Conservation (phyloP, 306 rosid genomes). For the Begonia masoniana region DNA sequence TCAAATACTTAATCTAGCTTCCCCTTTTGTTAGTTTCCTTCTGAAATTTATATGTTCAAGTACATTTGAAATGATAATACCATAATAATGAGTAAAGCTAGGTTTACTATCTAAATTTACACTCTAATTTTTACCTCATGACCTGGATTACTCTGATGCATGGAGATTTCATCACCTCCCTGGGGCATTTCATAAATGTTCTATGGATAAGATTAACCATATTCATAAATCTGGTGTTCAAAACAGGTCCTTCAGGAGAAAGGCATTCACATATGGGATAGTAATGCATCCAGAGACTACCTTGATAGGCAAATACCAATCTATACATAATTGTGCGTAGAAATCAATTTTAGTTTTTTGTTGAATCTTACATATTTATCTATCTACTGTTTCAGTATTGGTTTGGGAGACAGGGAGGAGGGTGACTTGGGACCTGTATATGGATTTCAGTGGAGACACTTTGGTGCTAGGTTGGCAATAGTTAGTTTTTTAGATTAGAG, state of each 20-base stretch:
- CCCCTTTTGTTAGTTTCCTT: not conserved
- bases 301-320: constrained; percentile 64
- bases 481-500: not conserved
- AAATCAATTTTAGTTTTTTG: not conserved
- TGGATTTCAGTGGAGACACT: constrained; percentile 98
- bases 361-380: constrained; percentile 1
- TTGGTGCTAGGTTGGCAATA: constrained; percentile 71
- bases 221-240: too few species aligned
- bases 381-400: constrained; percentile 38
- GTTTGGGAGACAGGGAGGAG: constrained; percentile 74
- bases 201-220: too few species aligned
- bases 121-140: too few species aligned
- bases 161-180: too few species aligned
- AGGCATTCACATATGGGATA: constrained; percentile 88
- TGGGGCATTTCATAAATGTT: too few species aligned
- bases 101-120: too few species aligned
- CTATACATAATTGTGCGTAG: too few species aligned
- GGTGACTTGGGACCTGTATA: constrained; percentile 97
- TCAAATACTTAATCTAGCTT: not conserved
- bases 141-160: too few species aligned
- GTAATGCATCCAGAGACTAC: constrained; percentile 90
- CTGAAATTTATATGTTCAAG: too few species aligned
- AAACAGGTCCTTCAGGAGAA: constrained; percentile 80
- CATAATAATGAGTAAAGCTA: too few species aligned
- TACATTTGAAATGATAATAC: too few species aligned